phyloP scores from a whole-genome alignment of 441 rosid species.

The Metrosideros polymorpha region DNA sequence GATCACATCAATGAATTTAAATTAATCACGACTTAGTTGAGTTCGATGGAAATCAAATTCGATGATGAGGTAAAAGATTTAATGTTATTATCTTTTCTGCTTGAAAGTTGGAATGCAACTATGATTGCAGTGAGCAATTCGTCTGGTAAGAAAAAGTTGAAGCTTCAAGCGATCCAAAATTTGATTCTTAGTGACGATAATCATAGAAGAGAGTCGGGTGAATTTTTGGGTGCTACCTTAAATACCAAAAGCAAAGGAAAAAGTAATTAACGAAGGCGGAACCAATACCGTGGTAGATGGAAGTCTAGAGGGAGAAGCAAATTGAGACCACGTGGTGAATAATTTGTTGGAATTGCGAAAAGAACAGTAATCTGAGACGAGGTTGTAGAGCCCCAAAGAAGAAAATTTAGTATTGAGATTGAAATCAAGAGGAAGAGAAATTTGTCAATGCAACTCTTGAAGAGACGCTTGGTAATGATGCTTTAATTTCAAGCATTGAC shows the following conservation, averaged over 20 bases:
- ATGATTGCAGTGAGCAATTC: not conserved
- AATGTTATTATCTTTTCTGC: not conserved
- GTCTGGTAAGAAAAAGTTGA: not conserved
- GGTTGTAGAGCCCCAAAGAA: not conserved
- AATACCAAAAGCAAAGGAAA: not conserved
- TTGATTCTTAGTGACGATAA: not conserved
- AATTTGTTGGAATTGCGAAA: not conserved
- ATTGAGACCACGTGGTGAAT: not conserved
- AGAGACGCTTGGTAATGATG: not conserved
- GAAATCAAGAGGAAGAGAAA: not conserved
- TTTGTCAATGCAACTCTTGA: not conserved
- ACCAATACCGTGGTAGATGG: not conserved
- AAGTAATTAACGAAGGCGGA: not conserved
- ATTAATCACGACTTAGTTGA: not conserved
- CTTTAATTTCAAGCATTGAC: not conserved
- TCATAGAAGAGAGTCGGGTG: not conserved
- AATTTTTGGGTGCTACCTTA: not conserved
- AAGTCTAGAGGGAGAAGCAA: not conserved
- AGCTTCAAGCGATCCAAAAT: not conserved
- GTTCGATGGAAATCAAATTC: not conserved
- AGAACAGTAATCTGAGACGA: not conserved
- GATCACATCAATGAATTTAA: not conserved
- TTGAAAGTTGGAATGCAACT: not conserved
- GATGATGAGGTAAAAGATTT: not conserved
- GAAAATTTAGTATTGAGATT: not conserved